phyloP scores from a whole-genome alignment of 306 rosid genomes.

The Pyrus betulifolia region DNA sequence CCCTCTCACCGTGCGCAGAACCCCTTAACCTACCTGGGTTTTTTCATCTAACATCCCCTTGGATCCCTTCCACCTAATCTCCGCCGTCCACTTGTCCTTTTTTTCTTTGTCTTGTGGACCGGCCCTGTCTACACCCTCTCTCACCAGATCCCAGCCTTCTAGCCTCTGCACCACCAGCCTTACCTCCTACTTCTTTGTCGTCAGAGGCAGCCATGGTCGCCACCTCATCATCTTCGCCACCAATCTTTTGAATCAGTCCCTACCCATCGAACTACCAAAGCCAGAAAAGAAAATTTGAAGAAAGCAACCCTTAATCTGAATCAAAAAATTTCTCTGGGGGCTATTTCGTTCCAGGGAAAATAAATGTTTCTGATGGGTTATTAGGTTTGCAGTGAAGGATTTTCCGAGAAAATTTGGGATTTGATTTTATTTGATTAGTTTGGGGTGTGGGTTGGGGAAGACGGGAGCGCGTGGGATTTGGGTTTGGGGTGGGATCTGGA shows the following conservation, averaged over 20 bases:
- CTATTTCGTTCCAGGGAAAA: background rate
- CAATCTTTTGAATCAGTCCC: slow-evolving; percentile 22
- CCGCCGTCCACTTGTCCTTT: too few species aligned
- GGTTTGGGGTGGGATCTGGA: too few species aligned
- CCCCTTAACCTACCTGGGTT: too few species aligned
- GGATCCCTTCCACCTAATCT: too few species aligned
- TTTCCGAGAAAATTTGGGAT: slow-evolving; percentile 12
- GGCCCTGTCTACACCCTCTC: too few species aligned
- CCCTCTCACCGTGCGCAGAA: too few species aligned
- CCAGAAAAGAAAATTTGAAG: background rate
- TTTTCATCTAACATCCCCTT: too few species aligned
- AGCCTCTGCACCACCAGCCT: slow-evolving; percentile 14
- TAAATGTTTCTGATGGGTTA: background rate
- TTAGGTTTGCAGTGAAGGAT: background rate
- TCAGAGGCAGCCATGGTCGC: slow-evolving; percentile 87
- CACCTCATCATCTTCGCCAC: slow-evolving; percentile 92
- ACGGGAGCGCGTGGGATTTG: too few species aligned
- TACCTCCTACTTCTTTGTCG: slow-evolving; percentile 52
- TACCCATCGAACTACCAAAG: background rate
- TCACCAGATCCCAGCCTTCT: too few species aligned
- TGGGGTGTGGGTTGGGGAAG: too few species aligned
- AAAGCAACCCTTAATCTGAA: background rate
- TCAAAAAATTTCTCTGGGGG: background rate
- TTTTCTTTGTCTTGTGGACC: too few species aligned
- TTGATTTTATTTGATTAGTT: too few species aligned